phyloP scores from a whole-genome alignment of 192 early-diverging fungal genomes.

The Gaertneriomyces sp. region DNA sequence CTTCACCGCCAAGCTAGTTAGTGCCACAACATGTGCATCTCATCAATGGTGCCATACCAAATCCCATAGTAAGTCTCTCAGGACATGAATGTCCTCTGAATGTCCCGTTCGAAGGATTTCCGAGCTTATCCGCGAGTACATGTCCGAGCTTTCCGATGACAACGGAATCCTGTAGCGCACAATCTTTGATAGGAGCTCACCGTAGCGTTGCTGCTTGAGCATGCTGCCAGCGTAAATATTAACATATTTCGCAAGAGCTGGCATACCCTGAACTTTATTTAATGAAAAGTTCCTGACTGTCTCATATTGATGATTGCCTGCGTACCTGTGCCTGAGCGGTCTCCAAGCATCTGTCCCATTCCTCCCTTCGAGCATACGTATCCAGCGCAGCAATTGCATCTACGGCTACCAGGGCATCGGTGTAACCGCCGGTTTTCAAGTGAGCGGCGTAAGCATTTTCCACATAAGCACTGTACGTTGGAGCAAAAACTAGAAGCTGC shows the following conservation, averaged over 20 bases:
- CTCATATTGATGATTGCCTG: neutral
- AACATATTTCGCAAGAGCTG: conserved; percentile 50
- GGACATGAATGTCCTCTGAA: conserved; percentile 19
- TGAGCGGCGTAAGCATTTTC: conserved; percentile 54
- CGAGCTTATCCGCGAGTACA: conserved; percentile 41
- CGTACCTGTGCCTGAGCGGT: conserved; percentile 40
- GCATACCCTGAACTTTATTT: conserved; percentile 25
- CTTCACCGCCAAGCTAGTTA: too few species aligned
- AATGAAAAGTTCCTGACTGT: too few species aligned
- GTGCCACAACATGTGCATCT: too few species aligned
- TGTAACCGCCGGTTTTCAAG: conserved; percentile 51
- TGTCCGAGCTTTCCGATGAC: conserved; percentile 32
- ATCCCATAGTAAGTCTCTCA: conserved; percentile 53
- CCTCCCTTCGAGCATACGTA: conserved; percentile 50
- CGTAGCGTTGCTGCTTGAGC: conserved; percentile 47
- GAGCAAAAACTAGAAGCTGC: conserved; percentile 47
- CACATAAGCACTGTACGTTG: conserved; percentile 55
- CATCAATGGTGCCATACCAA: conserved; percentile 4
- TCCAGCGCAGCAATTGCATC: conserved; percentile 56
- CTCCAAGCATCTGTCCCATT: conserved; percentile 64
- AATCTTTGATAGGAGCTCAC: conserved; percentile 32
- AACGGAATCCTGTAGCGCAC: conserved; percentile 43
- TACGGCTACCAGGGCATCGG: conserved; percentile 50
- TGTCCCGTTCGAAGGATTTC: conserved; percentile 35
- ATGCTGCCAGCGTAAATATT: conserved; percentile 30